Evolutionary conservation across 1,284 basidiomycete species (phyloP), one percentile per base, ranked within the genome.

Genomic region (Ustilago crameri): DNA sequence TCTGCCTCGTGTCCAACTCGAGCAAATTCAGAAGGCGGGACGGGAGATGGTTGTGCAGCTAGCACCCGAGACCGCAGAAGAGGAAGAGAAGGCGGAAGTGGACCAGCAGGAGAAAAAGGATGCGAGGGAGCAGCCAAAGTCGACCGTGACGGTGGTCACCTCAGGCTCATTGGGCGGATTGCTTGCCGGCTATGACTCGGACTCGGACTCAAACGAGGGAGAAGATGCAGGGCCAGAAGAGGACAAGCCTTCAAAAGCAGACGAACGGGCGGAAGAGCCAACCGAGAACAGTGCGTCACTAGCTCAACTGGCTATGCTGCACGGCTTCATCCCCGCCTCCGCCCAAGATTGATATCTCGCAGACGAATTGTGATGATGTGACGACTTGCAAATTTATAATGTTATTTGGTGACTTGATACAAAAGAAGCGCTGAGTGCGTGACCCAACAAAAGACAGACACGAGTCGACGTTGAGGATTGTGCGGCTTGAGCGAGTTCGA

Each of bases 131-230:
- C 18, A 3, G 18, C 22, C 23, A 24, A 46, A 17, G 27, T 52
- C 37, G 15, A 55, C 49, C 22, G 56, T 30, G 12, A 40, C 26
- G 1, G 9, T 24, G 12, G 20, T 42, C n/a, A 40, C 37, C 9
- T 9, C 18, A 9, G 46, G 35, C 2, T 24, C 34, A 9, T 30
- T 66, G 20, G 35, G 43, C 26, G 43, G 41, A 0, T 30, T 60
- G 35, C 20, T 62, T 18, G 59, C 51, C 4, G 48, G 42, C 9
- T 63, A 69, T 8, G 56, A 27, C 9, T 56, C 55, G n/a, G 52
- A 59, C 35, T 62, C 51, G 20, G 41, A 63, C 22, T 12, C 12
- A 15, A 55, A 55, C 7, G 32, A 20, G 1, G 46, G 50, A 1
- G 45, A 42, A 8, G 23, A 50, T 8, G 43, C 18, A 7, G 9